A percentile compares a stretch with the other conserved stretches of the same genome.
Conservation (phyloP, 345 rosid genomes). For the Gossypium herbaceum region DNA sequence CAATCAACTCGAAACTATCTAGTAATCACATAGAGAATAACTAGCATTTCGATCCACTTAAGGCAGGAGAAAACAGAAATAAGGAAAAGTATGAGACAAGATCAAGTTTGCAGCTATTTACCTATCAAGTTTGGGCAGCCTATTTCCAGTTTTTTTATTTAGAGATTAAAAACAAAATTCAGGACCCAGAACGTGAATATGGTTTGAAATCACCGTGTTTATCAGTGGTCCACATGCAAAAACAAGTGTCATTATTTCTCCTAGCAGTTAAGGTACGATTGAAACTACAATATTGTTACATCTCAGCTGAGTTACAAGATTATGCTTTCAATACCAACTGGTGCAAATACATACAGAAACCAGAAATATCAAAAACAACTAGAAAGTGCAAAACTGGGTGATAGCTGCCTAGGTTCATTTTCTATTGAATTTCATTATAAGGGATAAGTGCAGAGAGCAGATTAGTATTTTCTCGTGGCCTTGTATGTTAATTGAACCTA, state of each 20-base stretch:
- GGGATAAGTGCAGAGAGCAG: neutral
- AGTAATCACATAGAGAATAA: neutral
- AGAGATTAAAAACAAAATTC: neutral
- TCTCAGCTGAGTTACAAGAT: neutral
- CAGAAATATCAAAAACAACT: neutral
- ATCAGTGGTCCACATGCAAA: neutral
- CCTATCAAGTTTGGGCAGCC: neutral
- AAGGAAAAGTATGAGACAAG: neutral
- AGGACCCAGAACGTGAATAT: neutral
- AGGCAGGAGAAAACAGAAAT: neutral
- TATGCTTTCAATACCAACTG: neutral
- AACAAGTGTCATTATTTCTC: neutral
- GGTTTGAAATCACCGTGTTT: neutral
- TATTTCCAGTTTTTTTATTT: neutral
- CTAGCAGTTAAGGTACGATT: neutral
- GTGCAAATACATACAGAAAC: neutral
- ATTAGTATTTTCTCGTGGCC: neutral
- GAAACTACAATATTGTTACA: neutral
- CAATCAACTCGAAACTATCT: neutral
- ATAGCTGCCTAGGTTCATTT: neutral
- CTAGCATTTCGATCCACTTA: neutral
- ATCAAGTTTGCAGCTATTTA: neutral
- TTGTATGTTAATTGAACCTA: neutral
- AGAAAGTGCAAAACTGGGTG: neutral
- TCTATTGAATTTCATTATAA: neutral